A percentile compares a stretch with the other conserved stretches of the same genome.
Evolutionary conservation across 441 rosid genomes (phyloP).

Genomic region (Viola pubescens): DNA sequence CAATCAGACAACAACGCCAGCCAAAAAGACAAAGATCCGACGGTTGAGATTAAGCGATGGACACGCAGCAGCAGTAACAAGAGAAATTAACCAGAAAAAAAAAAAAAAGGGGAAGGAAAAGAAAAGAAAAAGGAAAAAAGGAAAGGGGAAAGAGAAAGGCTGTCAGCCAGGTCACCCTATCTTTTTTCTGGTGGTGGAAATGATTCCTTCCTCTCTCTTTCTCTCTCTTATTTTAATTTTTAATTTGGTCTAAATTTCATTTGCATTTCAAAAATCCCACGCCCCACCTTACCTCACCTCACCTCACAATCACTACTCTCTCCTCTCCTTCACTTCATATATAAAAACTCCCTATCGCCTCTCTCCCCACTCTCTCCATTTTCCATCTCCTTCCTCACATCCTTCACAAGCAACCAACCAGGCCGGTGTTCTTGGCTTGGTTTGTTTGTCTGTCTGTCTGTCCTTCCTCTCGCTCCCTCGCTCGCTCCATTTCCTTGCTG

Average conservation of each 20-base stretch:
- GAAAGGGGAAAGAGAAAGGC: slow-evolving; percentile 14
- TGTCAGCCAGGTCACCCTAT: slow-evolving; percentile 68
- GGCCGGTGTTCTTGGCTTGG: neutral
- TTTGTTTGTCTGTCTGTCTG: neutral
- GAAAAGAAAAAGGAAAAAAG: neutral
- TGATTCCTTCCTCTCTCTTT: slow-evolving; percentile 31
- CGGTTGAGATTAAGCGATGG: neutral
- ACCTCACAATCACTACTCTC: slow-evolving; percentile 11
- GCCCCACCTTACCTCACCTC: too few relatives aligned
- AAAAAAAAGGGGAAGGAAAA: slow-evolving; percentile 15
- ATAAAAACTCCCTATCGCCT: neutral
- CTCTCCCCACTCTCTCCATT: slow-evolving; percentile 1
- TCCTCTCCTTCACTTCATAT: slow-evolving; percentile 3
- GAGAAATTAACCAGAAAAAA: neutral
- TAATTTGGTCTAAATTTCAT: slow-evolving; percentile 32
- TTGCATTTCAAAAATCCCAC: slow-evolving; percentile 28
- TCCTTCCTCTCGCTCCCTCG: too few relatives aligned
- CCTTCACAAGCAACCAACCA: neutral
- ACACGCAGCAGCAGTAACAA: too few relatives aligned
- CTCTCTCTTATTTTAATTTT: slow-evolving; percentile 1
- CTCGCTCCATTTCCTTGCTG: too few relatives aligned
- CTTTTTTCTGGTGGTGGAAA: slow-evolving; percentile 54
- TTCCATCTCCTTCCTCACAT: slow-evolving; percentile 7
- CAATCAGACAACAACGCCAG: neutral
- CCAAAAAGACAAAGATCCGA: neutral